Base-by-base conservation (phyloP, 2,329 filamentous ascomycete genomes). In the Neonectria faginata region DNA sequence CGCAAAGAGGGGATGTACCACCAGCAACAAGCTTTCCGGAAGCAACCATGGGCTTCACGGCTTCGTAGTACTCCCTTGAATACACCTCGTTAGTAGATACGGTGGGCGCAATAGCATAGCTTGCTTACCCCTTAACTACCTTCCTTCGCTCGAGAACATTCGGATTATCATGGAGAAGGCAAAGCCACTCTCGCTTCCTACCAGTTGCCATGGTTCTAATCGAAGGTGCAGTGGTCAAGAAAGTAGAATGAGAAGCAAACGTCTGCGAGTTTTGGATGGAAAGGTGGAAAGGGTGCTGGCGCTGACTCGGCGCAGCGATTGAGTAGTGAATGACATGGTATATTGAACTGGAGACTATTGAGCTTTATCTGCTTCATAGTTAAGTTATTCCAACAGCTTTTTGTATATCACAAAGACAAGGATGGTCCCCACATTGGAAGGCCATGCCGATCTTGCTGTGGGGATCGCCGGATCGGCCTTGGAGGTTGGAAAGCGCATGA, bases 31-130 rank as follows among this genome's bases (percentile, higher is more conserved):
- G 42, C 33, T 56, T 65, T 20, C 68, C 65, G 5, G 60, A 65
- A n/a, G 65, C 62, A 33, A 68, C 66, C 27, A 69, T 52, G 1
- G 67, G 65, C 50, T 72, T 65, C 42, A 67, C 63, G 5, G 62
- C 67, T 18, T 69, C 60, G 12, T 69, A 69, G 16, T 69, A 65
- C 3, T n/a, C 22, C 11, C 67, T 67, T 12, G 1, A 39, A 41
- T 14, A 8, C 10, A 20, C 6, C 4, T 3, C 45, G 29, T 48
- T 41, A 22, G 18, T 16, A 31, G 53, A 12, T 7, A 10, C 3
- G 25, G 18, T 1, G n/a, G 12, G 50, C 7, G 12, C 5, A 27
- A 12, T 4, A 12, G 7, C 4, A 27, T 11, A 2, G 3, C 1
- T 7, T 31, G 20, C 55, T 29, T 25, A 66, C 64, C 27, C 48